Evolutionary conservation across 2,329 filamentous ascomycete genomes (phyloP).

Genomic region (Coniochaeta prunicola): DNA sequence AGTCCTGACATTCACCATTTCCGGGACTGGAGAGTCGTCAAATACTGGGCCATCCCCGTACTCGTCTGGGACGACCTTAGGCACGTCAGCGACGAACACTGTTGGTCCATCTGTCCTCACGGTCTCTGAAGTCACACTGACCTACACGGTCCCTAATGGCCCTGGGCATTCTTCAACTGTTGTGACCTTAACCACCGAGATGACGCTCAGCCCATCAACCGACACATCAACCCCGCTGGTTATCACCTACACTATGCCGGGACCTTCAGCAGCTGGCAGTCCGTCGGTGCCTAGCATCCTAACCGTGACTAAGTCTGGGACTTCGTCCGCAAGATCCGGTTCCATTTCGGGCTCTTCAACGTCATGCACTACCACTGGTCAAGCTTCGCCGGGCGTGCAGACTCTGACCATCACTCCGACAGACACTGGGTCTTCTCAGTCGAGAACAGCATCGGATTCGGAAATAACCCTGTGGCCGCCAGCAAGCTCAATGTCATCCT

Average conservation of each 20-base stretch:
- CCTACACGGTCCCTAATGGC: conserved; percentile 5
- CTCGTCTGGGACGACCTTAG: background rate
- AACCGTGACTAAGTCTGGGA: background rate
- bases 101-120: background rate
- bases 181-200: conserved; percentile 6
- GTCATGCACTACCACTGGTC: background rate
- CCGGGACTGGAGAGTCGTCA: background rate
- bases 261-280: background rate
- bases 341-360: background rate
- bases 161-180: conserved; percentile 2
- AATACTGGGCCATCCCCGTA: background rate
- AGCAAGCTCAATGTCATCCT: background rate
- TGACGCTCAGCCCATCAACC: background rate
- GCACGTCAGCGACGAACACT: background rate
- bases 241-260: conserved; percentile 2
- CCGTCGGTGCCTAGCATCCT: background rate
- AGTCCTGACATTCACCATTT: background rate
- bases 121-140: conserved; percentile 3
- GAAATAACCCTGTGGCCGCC: background rate
- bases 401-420: background rate
- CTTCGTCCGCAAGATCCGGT: background rate
- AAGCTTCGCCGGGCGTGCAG: background rate
- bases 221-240: conserved; percentile 2
- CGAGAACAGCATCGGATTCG: background rate
- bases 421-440: background rate